Base-by-base conservation (phyloP, 345 rosid genomes). In the Mallotus nudiflorus region DNA sequence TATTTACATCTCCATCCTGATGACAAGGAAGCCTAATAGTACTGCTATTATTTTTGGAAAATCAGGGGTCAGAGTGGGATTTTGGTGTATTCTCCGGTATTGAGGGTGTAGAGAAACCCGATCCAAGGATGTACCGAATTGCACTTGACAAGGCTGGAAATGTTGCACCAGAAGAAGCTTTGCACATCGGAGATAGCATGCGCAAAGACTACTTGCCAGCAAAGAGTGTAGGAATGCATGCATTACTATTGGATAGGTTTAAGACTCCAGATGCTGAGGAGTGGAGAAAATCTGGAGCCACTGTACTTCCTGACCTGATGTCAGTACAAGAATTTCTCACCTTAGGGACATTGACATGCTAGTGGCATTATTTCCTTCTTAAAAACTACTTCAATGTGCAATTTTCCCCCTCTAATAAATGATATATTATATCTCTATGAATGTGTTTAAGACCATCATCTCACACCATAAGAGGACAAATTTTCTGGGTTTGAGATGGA, bases 41-140 rank as follows among this genome's bases (percentile, higher is more conserved):
- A 8, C 1, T n/a, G 40, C 56, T 48, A 50, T 55, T 19, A 46
- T 58, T 52, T 35, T 46, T 14, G 54, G n/a, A 25, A 73, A 33
- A 81, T 29, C 70, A 93, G 98, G 92, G 82, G 3, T 80, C 87
- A 0, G 98, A 93, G 79, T 93, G 97, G 97, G 98, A 91, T 72
- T 91, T 93, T 79, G 97, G 98, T 68, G 97, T 93, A 29, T 93
- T 93, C 80, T 93, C 98, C 46, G 98, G 98, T 39, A 71, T 91
- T 35, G 97, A 87, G 73, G 98, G 98, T 33, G 78, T 93, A 19
- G 98, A 93, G 88, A 93, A 93, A 82, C 98, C 98, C 6, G 86
- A 93, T 75, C 92, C 92, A 2, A 82, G 77, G 75, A 89, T 93
- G 5, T 93, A 85, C 42, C 66, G 78, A 82, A 79, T 91, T 14